Percentiles rank a stretch among this genome's conserved stretches.
These are phyloP conservation scores for Austroboletus eburneus DNA, from an alignment of 768 basidiomycete genomes.

Conservation along the genomic window DNA sequence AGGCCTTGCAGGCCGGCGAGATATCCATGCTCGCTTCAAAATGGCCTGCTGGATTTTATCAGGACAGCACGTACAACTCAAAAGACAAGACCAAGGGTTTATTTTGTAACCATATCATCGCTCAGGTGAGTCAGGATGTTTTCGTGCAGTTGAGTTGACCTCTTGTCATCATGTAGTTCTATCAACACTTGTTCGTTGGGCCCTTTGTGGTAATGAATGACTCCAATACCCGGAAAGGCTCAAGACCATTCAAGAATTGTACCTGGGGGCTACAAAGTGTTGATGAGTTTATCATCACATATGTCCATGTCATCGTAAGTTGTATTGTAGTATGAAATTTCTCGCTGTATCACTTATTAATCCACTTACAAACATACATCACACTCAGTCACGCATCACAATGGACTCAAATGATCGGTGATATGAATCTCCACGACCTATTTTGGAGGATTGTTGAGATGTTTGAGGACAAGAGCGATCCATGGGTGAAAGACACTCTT, in stretches of 20 bases:
- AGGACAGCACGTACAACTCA: neutral
- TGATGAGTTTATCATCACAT: neutral
- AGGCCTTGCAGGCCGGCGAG: neutral
- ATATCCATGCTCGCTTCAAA: slow-evolving; percentile 1
- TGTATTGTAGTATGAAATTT: neutral
- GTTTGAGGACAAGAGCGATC: neutral
- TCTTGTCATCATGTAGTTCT: neutral
- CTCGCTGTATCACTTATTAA: no score
- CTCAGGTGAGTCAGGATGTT: neutral
- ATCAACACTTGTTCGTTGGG: slow-evolving; percentile 1
- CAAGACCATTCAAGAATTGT: slow-evolving; percentile 1
- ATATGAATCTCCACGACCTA: slow-evolving; percentile 3
- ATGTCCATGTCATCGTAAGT: slow-evolving; percentile 2
- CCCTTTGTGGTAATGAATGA: neutral
- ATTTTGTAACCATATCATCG: neutral
- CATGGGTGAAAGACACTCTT: neutral
- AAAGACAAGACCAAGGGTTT: neutral
- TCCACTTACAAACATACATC: neutral
- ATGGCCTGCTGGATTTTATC: slow-evolving; percentile 3
- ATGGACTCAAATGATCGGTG: neutral
- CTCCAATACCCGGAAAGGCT: neutral
- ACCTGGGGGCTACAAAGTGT: neutral
- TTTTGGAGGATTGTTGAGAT: slow-evolving; percentile 1
- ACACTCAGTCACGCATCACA: neutral
- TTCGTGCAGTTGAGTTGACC: neutral